phyloP scores from a whole-genome alignment of 1,284 basidiomycete species.

The Athelia sp. region DNA sequence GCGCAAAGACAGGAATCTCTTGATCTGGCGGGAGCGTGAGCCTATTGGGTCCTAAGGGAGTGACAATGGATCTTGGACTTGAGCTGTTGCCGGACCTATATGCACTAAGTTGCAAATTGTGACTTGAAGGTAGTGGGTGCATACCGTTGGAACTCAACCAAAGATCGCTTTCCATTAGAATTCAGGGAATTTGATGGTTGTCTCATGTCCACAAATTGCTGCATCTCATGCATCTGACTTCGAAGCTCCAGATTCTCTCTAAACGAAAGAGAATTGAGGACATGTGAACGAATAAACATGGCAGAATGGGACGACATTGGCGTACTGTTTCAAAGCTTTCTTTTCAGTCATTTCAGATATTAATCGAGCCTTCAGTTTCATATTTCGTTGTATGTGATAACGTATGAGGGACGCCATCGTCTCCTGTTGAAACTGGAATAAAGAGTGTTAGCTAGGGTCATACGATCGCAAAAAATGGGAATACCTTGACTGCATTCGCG shows the following conservation, averaged over 20 bases:
- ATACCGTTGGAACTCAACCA: conserved; percentile 43
- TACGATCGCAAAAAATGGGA: conserved; percentile 9
- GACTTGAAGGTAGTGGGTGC: conserved; percentile 14
- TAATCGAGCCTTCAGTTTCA: conserved; percentile 48
- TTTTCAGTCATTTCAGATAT: conserved; percentile 41
- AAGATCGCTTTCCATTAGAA: conserved; percentile 60
- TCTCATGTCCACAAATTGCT: conserved; percentile 25
- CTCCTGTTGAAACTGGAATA: conserved; percentile 67
- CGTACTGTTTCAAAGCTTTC: conserved; percentile 49
- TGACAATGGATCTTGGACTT: conserved; percentile 48
- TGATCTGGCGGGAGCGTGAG: conserved; percentile 56
- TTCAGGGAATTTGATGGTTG: conserved; percentile 37
- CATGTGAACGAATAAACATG: conserved; percentile 2
- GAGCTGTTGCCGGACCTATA: conserved; percentile 34
- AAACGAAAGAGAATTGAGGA: conserved; percentile 1
- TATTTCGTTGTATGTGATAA: conserved; percentile 49
- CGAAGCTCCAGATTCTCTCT: conserved; percentile 50
- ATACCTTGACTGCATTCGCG: conserved; percentile 61
- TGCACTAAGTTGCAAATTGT: conserved; percentile 12
- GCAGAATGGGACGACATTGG: conserved; percentile 1
- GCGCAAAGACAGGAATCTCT: conserved; percentile 40
- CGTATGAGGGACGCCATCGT: conserved; percentile 62
- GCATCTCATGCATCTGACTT: conserved; percentile 44
- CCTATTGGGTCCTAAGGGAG: conserved; percentile 49
- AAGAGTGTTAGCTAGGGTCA: conserved; percentile 5